phyloP scores from a whole-genome alignment of 805 yeast species.

The Lachancea kluyveri region DNA sequence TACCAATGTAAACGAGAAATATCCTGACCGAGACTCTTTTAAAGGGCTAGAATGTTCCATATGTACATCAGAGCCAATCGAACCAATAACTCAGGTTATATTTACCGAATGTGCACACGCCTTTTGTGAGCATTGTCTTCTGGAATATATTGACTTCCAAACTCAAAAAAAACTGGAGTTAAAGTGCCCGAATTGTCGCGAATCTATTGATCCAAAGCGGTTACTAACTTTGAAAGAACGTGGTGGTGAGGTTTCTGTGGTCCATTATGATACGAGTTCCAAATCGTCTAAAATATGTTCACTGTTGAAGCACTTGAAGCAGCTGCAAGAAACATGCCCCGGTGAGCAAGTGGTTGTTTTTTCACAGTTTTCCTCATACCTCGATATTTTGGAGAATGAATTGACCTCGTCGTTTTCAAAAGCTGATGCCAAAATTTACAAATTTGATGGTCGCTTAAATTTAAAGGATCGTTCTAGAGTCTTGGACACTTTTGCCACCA shows the following conservation, averaged over 20 bases:
- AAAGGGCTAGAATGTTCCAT: constrained; percentile 71
- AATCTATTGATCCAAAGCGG: constrained; percentile 43
- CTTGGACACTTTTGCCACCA: constrained; percentile 45
- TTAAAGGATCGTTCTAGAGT: constrained; percentile 59
- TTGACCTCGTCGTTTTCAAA: constrained; percentile 41
- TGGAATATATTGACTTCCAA: constrained; percentile 72
- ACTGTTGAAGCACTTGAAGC: constrained; percentile 50
- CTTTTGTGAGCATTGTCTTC: constrained; percentile 66
- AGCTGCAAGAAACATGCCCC: constrained; percentile 47
- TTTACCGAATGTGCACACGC: constrained; percentile 78
- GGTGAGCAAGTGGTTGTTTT: constrained; percentile 79
- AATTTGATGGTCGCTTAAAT: constrained; percentile 78
- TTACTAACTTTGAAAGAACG: constrained; percentile 28
- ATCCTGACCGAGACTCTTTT: constrained; percentile 24
- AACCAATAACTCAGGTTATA: constrained; percentile 41
- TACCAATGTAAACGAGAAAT: constrained; percentile 18
- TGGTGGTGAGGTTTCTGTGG: constrained; percentile 12
- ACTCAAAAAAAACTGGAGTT: constrained; percentile 37
- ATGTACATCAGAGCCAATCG: constrained; percentile 66
- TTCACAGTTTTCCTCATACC: constrained; percentile 80
- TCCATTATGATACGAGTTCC: constrained; percentile 26
- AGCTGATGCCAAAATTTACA: constrained; percentile 36
- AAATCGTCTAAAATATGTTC: constrained; percentile 73
- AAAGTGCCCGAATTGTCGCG: constrained; percentile 76
- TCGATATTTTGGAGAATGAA: constrained; percentile 68